These are phyloP conservation scores for Trichosporon ovoides DNA, from an alignment of 1,284 basidiomycete species.

Conservation along the genomic window DNA sequence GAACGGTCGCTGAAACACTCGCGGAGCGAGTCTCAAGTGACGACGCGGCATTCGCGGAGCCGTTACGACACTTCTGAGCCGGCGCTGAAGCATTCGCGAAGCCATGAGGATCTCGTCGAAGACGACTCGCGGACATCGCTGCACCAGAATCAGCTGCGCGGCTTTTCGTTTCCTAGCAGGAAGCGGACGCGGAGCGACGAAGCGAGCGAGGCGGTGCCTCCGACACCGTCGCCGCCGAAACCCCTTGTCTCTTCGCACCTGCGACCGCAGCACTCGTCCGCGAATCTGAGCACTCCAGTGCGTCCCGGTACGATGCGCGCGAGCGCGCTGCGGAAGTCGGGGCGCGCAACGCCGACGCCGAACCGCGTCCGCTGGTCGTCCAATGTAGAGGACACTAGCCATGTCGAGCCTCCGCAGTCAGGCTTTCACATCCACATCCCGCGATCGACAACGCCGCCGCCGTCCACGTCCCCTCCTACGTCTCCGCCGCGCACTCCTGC, in stretches of 20 bases:
- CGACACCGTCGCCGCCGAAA: not conserved
- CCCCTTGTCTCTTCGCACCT: not conserved
- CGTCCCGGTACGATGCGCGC: not conserved
- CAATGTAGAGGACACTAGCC: not conserved
- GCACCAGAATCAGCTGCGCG: not conserved
- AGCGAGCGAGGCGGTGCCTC: not conserved
- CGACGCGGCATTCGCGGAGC: not conserved
- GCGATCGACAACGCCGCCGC: too few relatives aligned
- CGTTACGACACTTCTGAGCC: not conserved
- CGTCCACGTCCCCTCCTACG: not conserved
- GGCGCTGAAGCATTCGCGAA: not conserved
- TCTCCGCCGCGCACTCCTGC: not conserved
- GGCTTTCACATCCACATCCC: not conserved
- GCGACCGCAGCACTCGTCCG: not conserved
- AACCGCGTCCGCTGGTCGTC: conserved; percentile 8
- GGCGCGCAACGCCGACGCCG: not conserved
- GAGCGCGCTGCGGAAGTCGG: conserved; percentile 1
- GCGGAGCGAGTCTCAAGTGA: not conserved
- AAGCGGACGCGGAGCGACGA: not conserved
- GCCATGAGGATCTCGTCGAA: not conserved
- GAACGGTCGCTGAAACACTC: not conserved
- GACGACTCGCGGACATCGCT: not conserved
- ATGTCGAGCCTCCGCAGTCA: not conserved
- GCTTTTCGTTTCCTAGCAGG: not conserved
- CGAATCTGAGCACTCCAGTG: not conserved